phyloP scores from a whole-genome alignment of 2,329 filamentous ascomycete species.

The Colletotrichum karsti region DNA sequence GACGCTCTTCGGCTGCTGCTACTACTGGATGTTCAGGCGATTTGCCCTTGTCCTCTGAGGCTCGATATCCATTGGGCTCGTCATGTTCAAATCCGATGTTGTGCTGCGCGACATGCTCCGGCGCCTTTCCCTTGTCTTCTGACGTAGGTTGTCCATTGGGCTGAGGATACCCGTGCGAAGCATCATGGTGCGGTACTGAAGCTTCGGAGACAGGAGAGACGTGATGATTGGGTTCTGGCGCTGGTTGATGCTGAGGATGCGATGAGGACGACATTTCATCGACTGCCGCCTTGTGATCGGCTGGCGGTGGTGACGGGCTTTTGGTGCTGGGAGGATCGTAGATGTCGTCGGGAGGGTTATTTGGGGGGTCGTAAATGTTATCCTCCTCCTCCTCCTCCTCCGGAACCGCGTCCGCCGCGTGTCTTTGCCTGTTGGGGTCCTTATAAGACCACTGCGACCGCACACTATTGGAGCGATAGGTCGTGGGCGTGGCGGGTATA shows the following conservation, averaged over 20 bases:
- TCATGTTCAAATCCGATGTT: neutral
- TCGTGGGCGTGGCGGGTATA: slow-evolving; percentile 25
- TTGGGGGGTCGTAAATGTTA: slow-evolving; percentile 17
- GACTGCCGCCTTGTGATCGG: neutral
- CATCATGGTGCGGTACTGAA: neutral
- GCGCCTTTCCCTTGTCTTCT: slow-evolving; percentile 6
- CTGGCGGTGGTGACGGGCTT: neutral
- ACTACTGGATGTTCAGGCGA: neutral
- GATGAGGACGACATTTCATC: neutral
- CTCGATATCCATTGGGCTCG: neutral
- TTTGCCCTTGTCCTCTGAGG: neutral
- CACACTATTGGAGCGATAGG: slow-evolving; percentile 23
- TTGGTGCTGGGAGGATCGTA: slow-evolving; percentile 5
- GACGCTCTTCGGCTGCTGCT: neutral
- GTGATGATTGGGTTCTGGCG: neutral
- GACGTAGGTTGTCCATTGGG: neutral
- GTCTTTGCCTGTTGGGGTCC: slow-evolving; percentile 9
- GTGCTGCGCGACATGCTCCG: neutral
- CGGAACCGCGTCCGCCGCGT: slow-evolving; percentile 3
- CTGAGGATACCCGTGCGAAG: neutral
- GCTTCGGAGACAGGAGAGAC: slow-evolving; percentile 11
- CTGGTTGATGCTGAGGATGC: neutral
- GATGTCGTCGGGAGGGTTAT: slow-evolving; percentile 8
- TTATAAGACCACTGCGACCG: slow-evolving; percentile 19
- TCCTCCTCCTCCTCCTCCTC: slow-evolving; percentile 20